These are phyloP conservation scores for Kluyveromyces dobzhanskii DNA, from an alignment of 805 yeast genomes.

Conservation along the genomic window DNA sequence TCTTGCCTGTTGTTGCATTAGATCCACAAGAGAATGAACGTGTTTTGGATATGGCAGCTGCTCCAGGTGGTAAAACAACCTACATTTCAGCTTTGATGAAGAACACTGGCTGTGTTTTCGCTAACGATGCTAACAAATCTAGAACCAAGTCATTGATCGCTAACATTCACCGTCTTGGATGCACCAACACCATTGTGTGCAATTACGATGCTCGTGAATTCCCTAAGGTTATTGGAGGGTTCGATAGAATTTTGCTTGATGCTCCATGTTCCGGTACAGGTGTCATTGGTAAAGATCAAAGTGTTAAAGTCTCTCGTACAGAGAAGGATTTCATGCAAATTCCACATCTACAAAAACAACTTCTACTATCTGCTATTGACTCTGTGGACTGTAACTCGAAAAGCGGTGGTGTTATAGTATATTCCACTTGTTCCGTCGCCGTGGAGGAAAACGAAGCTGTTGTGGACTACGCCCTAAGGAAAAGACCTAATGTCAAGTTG, in stretches of 20 bases:
- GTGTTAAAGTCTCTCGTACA: conserved; percentile 86
- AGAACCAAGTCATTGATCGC: conserved; percentile 96
- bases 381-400: conserved; percentile 89
- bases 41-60: conserved; percentile 97
- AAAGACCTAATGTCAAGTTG: conserved; percentile 90
- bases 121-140: conserved; percentile 93
- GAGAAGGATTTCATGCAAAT: conserved; percentile 95
- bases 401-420: conserved; percentile 90
- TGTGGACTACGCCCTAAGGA: conserved; percentile 93
- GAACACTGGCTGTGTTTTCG: conserved; percentile 94
- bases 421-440: conserved; percentile 96
- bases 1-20: conserved; percentile 94
- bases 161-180: conserved; percentile 93
- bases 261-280: conserved; percentile 99
- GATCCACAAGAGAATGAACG: conserved; percentile 97
- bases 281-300: conserved; percentile 94
- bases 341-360: conserved; percentile 93
- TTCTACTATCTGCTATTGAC: conserved; percentile 89
- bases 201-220: conserved; percentile 97
- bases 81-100: conserved; percentile 94
- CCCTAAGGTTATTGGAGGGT: conserved; percentile 97
- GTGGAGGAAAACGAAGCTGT: conserved; percentile 98
- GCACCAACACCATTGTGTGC: conserved; percentile 93
- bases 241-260: conserved; percentile 88
- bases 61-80: conserved; percentile 98